Evolutionary conservation across 345 rosid species (phyloP).

Genomic region (Nephelium lappaceum): DNA sequence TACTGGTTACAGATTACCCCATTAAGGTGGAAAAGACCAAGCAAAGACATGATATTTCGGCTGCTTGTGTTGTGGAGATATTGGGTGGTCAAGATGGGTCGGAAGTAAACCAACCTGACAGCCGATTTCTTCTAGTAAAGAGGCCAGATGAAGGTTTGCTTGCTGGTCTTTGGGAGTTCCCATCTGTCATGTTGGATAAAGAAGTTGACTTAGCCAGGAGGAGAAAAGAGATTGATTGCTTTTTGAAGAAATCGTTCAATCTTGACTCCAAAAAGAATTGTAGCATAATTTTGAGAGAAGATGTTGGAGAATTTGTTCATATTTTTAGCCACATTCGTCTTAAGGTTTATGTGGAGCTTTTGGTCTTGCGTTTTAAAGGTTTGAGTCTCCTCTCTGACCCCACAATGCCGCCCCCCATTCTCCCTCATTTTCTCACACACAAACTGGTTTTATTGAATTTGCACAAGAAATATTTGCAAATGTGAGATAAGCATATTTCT

Average conservation of each 20-base stretch:
- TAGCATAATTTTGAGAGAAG: slow-evolving; percentile 54
- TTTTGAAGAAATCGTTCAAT: slow-evolving; percentile 60
- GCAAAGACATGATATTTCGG: slow-evolving; percentile 69
- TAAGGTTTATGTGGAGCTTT: slow-evolving; percentile 70
- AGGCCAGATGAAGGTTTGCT: slow-evolving; percentile 89
- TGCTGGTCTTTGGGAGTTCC: slow-evolving; percentile 99
- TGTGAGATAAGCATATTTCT: not conserved
- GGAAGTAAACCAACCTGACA: slow-evolving; percentile 40
- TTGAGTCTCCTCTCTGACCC: slow-evolving; percentile 6
- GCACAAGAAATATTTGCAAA: not conserved
- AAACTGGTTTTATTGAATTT: not conserved
- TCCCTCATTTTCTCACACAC: not conserved
- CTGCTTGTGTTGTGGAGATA: slow-evolving; percentile 85
- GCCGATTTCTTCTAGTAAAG: slow-evolving; percentile 71
- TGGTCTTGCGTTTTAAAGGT: slow-evolving; percentile 68
- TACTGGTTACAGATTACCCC: slow-evolving; percentile 75
- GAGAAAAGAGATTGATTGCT: slow-evolving; percentile 56
- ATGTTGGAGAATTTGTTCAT: slow-evolving; percentile 84
- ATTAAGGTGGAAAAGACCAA: slow-evolving; percentile 65
- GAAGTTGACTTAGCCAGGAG: slow-evolving; percentile 54
- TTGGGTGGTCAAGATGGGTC: slow-evolving; percentile 30
- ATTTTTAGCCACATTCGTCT: slow-evolving; percentile 84
- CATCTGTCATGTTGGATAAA: slow-evolving; percentile 56
- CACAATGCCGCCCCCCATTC: not conserved
- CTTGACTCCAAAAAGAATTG: slow-evolving; percentile 50